Base-by-base conservation (phyloP, 805 yeast genomes). In the Candida pseudoglaebosa region DNA sequence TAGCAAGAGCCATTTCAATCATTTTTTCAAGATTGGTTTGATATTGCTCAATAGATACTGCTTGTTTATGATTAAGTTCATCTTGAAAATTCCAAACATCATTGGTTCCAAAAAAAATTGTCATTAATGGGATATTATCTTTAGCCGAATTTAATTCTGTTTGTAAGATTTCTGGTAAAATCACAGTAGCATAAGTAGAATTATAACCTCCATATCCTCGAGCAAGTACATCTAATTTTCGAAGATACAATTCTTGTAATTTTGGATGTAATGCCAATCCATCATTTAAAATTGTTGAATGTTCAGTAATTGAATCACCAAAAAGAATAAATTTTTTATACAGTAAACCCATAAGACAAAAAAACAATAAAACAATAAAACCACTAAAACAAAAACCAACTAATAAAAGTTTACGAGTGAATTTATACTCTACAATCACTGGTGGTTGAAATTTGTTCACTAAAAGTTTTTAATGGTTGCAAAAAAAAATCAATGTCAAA, bases 191-290 rank as follows among this genome's bases (percentile, higher is more conserved):
- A 61, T 80, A 80, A 24, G 77, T 73, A 0, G 89, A 62, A 48
- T 73, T 85, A 62, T 85, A 89, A 1, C 97, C 96, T 1, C 78
- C 54, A 51, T 65, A 86, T 0, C 97, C 97, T 42, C 95, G 66
- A 29, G 76, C 80, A 1, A 88, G 52, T 2, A 90, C 65, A 46
- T 86, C 91, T 33, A 86, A 48, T 52, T 70, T 75, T 32, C 95
- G 70, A 2, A 69, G 59, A 54, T 85, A 84, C 21, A 29, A 24
- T 48, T 38, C 51, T 28, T 62, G 69, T 19, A 83, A 52, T 0
- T 73, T 79, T 0, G 83, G 68, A 2, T 77, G 79, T 21, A 73
- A 53, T 4, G 70, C 63, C 52, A 77, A 80, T n/a, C 62, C 53
- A 38, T 36, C 34, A 2, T 43, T 46, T 14, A 67, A 68, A 34